Conservation (phyloP, 2,329 filamentous ascomycete species). For the Cordyceps pruinosa region DNA sequence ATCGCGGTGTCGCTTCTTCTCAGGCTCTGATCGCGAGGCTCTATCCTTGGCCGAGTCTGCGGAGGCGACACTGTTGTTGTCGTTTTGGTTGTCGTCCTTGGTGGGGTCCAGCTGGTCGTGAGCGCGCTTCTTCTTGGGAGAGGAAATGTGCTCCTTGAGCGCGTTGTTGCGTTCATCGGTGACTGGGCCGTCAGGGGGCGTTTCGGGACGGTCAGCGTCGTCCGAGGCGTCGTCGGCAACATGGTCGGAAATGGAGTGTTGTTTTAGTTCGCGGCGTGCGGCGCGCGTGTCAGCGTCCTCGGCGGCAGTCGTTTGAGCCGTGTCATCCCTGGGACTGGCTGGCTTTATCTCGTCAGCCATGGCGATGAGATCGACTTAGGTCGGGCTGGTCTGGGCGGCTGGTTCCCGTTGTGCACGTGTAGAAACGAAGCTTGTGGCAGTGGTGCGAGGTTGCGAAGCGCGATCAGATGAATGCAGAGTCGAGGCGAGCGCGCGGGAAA, state of each 20-base stretch:
- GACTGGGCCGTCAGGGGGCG: slow-evolving; percentile 31
- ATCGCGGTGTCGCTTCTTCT: slow-evolving; percentile 59
- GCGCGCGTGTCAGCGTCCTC: slow-evolving; percentile 60
- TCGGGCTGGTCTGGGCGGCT: neutral
- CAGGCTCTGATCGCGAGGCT: slow-evolving; percentile 44
- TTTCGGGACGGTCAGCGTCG: slow-evolving; percentile 22
- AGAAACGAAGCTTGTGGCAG: neutral
- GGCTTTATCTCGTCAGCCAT: slow-evolving; percentile 41
- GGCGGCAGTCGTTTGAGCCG: slow-evolving; percentile 22
- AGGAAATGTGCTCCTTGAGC: slow-evolving; percentile 43
- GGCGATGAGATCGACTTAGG: slow-evolving; percentile 14
- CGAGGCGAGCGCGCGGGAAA: neutral
- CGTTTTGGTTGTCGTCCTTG: slow-evolving; percentile 36
- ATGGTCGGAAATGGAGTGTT: slow-evolving; percentile 54
- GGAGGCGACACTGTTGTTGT: slow-evolving; percentile 34
- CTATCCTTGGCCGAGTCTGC: slow-evolving; percentile 43
- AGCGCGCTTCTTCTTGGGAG: slow-evolving; percentile 60
- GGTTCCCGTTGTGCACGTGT: neutral
- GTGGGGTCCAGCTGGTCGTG: slow-evolving; percentile 51
- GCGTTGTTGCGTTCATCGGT: slow-evolving; percentile 29
- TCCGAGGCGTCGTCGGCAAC: slow-evolving; percentile 18
- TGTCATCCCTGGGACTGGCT: slow-evolving; percentile 33
- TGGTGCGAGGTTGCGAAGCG: neutral
- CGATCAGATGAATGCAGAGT: neutral
- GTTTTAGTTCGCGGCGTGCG: slow-evolving; percentile 56